A percentile compares a stretch with the other conserved stretches of the same genome.
These are phyloP conservation scores for Oryza meyeriana DNA, from an alignment of 176 grass and related monocot species.

Conservation along the genomic window DNA sequence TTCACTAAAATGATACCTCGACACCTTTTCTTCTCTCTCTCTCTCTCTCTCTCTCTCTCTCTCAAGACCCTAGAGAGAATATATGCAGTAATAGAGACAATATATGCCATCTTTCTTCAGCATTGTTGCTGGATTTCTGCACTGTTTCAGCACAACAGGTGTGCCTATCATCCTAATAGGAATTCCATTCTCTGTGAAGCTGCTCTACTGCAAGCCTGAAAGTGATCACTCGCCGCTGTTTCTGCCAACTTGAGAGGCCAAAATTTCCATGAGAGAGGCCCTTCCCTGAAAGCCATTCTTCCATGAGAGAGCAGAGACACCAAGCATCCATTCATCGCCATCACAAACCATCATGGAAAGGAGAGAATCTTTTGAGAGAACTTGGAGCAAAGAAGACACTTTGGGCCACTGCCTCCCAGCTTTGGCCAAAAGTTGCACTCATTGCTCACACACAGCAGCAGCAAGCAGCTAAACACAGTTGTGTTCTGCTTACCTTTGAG, in stretches of 20 bases:
- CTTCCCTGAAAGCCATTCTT: constrained; percentile 22
- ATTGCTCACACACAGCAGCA: constrained; percentile 1
- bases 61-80: neutral
- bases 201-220: neutral
- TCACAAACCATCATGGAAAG: constrained; percentile 36
- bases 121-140: neutral
- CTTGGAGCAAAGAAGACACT: constrained; percentile 20
- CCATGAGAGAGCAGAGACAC: neutral
- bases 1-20: constrained; percentile 40
- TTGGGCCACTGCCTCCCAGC: constrained; percentile 24
- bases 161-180: neutral
- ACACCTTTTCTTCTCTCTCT: constrained; percentile 4
- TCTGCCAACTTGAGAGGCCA: constrained; percentile 35
- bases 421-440: constrained; percentile 56
- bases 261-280: constrained; percentile 27
- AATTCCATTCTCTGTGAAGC: neutral
- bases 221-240: constrained; percentile 19
- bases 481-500: neutral
- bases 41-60: neutral
- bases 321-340: neutral
- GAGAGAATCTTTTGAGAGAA: constrained; percentile 32
- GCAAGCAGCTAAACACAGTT: neutral
- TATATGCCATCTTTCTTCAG: neutral
- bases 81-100: neutral
- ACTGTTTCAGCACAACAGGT: neutral